A percentile compares a stretch with the other conserved stretches of the same genome.
Conservation (phyloP, 2,329 filamentous ascomycete species). For the Sporothrix inflata region DNA sequence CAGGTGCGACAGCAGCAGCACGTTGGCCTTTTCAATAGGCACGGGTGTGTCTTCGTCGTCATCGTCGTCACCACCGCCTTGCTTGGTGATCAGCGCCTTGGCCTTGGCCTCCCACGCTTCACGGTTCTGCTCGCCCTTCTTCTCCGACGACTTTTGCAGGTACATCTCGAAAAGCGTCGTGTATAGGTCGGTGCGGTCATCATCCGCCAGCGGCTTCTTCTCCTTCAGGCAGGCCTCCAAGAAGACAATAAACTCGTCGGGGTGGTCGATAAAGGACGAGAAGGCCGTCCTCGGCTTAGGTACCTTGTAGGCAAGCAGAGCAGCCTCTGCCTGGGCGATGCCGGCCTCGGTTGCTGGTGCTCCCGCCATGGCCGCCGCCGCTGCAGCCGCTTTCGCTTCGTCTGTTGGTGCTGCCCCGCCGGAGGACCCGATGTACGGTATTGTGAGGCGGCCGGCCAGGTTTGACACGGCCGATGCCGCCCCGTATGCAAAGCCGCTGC, state of each 20-base stretch:
- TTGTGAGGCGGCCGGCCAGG: constrained; percentile 76
- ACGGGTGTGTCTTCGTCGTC: constrained; percentile 67
- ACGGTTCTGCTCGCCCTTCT: constrained; percentile 67
- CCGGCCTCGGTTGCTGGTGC: neutral
- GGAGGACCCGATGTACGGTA: constrained; percentile 80
- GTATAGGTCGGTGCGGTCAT: constrained; percentile 83
- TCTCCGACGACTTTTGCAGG: constrained; percentile 80
- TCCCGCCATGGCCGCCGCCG: neutral
- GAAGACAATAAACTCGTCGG: constrained; percentile 88
- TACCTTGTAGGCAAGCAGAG: constrained; percentile 66
- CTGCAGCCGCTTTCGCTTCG: neutral
- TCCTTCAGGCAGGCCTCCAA: constrained; percentile 84
- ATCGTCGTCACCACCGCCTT: constrained; percentile 52
- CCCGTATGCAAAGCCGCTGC: constrained; percentile 54
- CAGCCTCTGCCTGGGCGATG: constrained; percentile 41
- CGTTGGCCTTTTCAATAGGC: constrained; percentile 92
- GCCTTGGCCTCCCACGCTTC: constrained; percentile 89
- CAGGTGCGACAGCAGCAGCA: constrained; percentile 87
- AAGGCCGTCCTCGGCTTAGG: constrained; percentile 89
- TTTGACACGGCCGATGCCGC: constrained; percentile 83
- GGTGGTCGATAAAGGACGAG: constrained; percentile 93
- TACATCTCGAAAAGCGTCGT: constrained; percentile 99
- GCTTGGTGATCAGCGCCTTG: constrained; percentile 70
- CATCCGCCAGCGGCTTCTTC: constrained; percentile 64
- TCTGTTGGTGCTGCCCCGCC: constrained; percentile 36